Base-by-base conservation (phyloP, 768 basidiomycete species). In the Chiua virens region DNA sequence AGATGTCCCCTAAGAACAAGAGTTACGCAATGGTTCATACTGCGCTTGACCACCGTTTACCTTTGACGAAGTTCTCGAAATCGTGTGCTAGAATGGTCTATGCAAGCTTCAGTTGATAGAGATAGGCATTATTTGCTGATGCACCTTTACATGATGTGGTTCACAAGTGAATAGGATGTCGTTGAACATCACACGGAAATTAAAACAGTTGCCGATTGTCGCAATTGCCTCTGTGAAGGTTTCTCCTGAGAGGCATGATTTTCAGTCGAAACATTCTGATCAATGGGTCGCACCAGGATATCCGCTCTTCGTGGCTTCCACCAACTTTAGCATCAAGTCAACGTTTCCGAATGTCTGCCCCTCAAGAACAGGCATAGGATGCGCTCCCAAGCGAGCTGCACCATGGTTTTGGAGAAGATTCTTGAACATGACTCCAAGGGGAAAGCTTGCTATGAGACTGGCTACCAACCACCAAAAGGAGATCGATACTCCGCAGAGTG, bases 1-100 rank as follows among this genome's bases (percentile, higher is more conserved):
- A 77, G n/a, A 66, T 66, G 49, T 73, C 13, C 20, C 58, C 54
- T 53, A 37, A 8, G 20, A 40, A 14, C 21, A n/a, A n/a, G 6
- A 11, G 21, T 57, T 27, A 47, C n/a, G 40, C 8, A 3, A 25
- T 34, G 8, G 11, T 25, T 15, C 11, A 39, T 36, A n/a, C 14
- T 14, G 5, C 10, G 32, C 0, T 15, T 32, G 17, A 27, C 7
- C 7, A 17, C 41, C 45, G 14, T 20, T 6, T 51, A 79, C 83
- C 82, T 73, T 85, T 85, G 36, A 76, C 75, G 51, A 78, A 85
- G 57, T 79, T 83, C 10, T 73, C 68, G 51, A 85, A 85, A 50
- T 84, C 77, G 0, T 80, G 80, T 0, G 81, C 73, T 3, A 85
- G 65, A 17, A 83, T 79, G 4, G 73, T 59, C 62, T 69, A 39